A percentile compares a stretch with the other conserved stretches of the same genome.
Conservation (phyloP, 78 protist genomes). For the Chrysochromulina parva region DNA sequence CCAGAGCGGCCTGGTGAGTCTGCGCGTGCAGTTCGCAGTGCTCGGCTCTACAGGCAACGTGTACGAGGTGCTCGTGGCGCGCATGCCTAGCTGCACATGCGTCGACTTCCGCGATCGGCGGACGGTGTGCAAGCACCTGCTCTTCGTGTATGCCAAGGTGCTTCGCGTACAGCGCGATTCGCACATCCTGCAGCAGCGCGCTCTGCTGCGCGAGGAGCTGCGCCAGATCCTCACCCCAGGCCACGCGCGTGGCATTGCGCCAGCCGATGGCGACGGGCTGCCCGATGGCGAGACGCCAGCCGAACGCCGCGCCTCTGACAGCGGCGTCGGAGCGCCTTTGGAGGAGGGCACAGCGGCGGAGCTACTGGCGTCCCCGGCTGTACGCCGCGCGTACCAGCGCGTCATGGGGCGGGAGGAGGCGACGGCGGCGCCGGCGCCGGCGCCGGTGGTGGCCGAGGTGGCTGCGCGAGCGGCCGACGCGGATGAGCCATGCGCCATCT, state of each 20-base stretch:
- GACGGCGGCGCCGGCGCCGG: not conserved
- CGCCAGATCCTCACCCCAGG: not conserved
- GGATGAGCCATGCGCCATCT: not conserved
- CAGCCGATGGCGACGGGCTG: no score
- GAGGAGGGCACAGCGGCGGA: no score
- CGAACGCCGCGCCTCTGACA: no score
- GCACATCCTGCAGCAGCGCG: not conserved
- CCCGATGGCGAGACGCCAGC: no score
- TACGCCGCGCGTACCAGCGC: no score
- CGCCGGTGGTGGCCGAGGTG: not conserved
- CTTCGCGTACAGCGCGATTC: not conserved
- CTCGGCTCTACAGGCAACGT: conserved; percentile 14
- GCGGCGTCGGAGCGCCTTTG: no score
- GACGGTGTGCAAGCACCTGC: conserved; percentile 14
- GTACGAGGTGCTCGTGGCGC: not conserved
- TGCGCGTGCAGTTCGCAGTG: not conserved
- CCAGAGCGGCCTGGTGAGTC: not conserved
- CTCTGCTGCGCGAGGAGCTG: not conserved
- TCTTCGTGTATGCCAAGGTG: not conserved
- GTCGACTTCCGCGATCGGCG: not conserved
- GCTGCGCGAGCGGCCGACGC: not conserved
- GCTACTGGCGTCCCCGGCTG: no score
- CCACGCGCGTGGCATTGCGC: no score
- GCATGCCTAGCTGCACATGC: not conserved
- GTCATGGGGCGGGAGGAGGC: not conserved